Conservation (phyloP, 345 rosid genomes). For the Crucihimalaya himalaica region DNA sequence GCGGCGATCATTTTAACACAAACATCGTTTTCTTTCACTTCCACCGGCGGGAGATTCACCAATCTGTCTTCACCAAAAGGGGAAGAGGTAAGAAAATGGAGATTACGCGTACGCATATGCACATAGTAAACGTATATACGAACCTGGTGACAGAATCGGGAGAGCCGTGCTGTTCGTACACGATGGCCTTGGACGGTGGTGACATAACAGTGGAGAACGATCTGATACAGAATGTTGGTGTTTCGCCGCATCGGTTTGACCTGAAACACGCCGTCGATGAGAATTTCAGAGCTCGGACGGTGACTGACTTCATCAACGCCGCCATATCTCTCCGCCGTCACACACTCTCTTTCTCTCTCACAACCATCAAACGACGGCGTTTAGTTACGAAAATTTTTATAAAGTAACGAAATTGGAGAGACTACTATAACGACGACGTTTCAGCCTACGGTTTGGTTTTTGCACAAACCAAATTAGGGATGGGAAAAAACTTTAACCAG, state of each 20-base stretch:
- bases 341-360: neutral
- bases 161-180: constrained; percentile 80
- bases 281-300: constrained; percentile 21
- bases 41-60: constrained; percentile 67
- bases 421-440: neutral
- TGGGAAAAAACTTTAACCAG: neutral
- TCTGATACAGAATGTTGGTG: constrained; percentile 12
- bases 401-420: neutral
- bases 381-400: neutral
- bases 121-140: neutral
- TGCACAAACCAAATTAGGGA: neutral
- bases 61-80: constrained; percentile 41
- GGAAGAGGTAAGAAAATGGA: neutral
- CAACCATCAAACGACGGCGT: neutral
- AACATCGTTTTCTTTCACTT: constrained; percentile 71
- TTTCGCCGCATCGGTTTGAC: neutral
- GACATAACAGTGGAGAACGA: constrained; percentile 65
- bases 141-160: constrained; percentile 83
- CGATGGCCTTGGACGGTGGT: constrained; percentile 79
- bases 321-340: constrained; percentile 24
- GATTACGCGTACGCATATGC: neutral
- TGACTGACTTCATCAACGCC: constrained; percentile 32
- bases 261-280: constrained; percentile 1
- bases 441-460: neutral
- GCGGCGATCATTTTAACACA: constrained; percentile 90